These are phyloP conservation scores for Coniochaeta sp. DNA, from an alignment of 2,329 filamentous ascomycete species.

Conservation along the genomic window DNA sequence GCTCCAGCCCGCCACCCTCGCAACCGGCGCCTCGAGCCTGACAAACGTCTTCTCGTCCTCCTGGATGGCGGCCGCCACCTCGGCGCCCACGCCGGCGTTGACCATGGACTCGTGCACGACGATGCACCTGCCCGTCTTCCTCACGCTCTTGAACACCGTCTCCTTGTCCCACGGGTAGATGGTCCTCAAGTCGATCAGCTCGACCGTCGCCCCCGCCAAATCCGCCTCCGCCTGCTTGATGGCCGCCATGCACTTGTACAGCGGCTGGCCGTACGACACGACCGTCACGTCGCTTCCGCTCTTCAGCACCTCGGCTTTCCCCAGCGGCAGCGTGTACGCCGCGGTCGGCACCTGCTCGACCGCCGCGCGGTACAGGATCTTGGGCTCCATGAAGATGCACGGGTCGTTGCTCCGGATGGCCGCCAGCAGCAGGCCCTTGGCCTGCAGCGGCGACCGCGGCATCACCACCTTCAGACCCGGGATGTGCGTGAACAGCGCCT, in stretches of 20 bases:
- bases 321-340: slow-evolving; percentile 75
- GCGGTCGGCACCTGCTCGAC: slow-evolving; percentile 84
- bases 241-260: slow-evolving; percentile 76
- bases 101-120: slow-evolving; percentile 92
- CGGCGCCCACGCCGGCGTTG: slow-evolving; percentile 82
- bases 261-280: slow-evolving; percentile 80
- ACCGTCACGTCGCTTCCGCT: slow-evolving; percentile 74
- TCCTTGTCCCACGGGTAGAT: slow-evolving; percentile 88
- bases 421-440: slow-evolving; percentile 76
- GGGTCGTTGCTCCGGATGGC: slow-evolving; percentile 78
- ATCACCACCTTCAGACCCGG: slow-evolving; percentile 81
- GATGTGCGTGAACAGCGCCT: slow-evolving; percentile 80
- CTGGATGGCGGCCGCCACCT: slow-evolving; percentile 83
- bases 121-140: slow-evolving; percentile 78
- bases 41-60: slow-evolving; percentile 71
- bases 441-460: slow-evolving; percentile 77
- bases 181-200: slow-evolving; percentile 82
- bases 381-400: slow-evolving; percentile 89
- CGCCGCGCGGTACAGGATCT: slow-evolving; percentile 84
- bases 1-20: slow-evolving; percentile 82
- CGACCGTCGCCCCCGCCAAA: slow-evolving; percentile 67
- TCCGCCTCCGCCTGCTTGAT: slow-evolving; percentile 70
- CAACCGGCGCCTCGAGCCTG: slow-evolving; percentile 76
- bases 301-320: slow-evolving; percentile 78
- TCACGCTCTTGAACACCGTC: slow-evolving; percentile 73